Conservation (phyloP, 1,284 basidiomycete species). For the Pyrrhoderma lamaoense region DNA sequence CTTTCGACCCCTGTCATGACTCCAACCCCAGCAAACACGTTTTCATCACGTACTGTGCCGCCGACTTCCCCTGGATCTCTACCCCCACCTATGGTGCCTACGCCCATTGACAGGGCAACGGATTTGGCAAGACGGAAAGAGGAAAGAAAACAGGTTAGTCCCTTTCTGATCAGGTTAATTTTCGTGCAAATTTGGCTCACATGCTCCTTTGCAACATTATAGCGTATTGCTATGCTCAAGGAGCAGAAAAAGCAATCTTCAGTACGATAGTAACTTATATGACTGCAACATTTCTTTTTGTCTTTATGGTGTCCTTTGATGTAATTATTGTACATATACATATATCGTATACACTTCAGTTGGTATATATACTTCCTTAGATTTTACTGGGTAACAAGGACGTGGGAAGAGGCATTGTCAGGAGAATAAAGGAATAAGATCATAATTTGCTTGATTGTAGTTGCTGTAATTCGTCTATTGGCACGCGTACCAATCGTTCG, state of each 20-base stretch:
- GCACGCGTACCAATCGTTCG: constrained; percentile 51
- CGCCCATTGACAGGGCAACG: constrained; percentile 72
- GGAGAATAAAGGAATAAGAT: constrained; percentile 1
- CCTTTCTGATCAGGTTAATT: not conserved
- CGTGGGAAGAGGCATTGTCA: too few species aligned
- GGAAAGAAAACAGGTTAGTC: constrained; percentile 71
- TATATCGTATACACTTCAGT: constrained; percentile 7
- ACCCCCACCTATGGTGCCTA: constrained; percentile 20
- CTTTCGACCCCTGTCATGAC: not conserved
- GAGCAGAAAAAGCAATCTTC: constrained; percentile 49
- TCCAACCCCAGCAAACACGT: not conserved
- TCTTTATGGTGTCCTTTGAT: not conserved
- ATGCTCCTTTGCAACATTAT: constrained; percentile 3
- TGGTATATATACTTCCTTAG: not conserved
- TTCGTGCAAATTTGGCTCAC: not conserved
- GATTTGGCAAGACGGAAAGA: constrained; percentile 87
- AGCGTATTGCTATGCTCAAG: constrained; percentile 66
- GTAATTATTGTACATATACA: constrained; percentile 15
- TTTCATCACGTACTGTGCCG: not conserved
- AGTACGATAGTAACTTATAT: not conserved
- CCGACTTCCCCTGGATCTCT: constrained; percentile 12
- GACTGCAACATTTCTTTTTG: too few species aligned
- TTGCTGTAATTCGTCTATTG: constrained; percentile 47
- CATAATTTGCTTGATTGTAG: constrained; percentile 20
- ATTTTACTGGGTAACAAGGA: too few species aligned